Base-by-base conservation (phyloP, 768 basidiomycete species). In the Termitomyces heimii region DNA sequence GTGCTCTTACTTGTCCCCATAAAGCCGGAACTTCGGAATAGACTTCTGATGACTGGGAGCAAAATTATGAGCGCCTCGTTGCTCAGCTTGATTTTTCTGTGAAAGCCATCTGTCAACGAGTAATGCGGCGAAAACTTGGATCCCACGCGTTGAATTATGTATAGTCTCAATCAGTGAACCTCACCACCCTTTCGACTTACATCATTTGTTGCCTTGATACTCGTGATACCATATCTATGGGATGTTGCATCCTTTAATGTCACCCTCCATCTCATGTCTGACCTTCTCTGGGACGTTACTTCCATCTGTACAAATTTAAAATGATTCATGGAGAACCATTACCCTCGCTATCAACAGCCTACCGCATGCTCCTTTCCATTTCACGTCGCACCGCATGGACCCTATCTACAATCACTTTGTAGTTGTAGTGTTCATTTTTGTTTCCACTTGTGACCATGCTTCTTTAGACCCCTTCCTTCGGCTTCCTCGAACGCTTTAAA, bases 1-100 rank as follows among this genome's bases (percentile, higher is more conserved):
- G n/a, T n/a, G n/a, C n/a, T n/a, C n/a, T n/a, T n/a, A n/a, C n/a
- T 77, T 74, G 71, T 89, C 77, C 90, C 89, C 90, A 58, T 86
- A 62, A 52, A 70, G 77, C 56, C 90, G 84, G 49, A 87, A 88
- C 57, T 77, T 81, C 57, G 83, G 44, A 63, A 91, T 84, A 82
- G 84, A n/a, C 69, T 45, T 72, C 85, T 89, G 75, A 92, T 86
- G 14, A 65, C 67, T 45, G 68, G 73, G 32, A 82, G 69, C 58
- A 87, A 73, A 52, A 68, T 55, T 40, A 78, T 75, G 74, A 90
- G 91, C 0, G 88, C 89, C 40, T 83, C 80, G 60, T 88, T 69
- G 64, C 83, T 87, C 58, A 90, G 72, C 43, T 68, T 67, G 24
- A 90, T 71, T 57, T 68, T 60, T 89, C 88, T 39, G 63, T 67